Base-by-base conservation (phyloP, 2,329 filamentous ascomycete genomes). In the Talaromyces rugulosus region DNA sequence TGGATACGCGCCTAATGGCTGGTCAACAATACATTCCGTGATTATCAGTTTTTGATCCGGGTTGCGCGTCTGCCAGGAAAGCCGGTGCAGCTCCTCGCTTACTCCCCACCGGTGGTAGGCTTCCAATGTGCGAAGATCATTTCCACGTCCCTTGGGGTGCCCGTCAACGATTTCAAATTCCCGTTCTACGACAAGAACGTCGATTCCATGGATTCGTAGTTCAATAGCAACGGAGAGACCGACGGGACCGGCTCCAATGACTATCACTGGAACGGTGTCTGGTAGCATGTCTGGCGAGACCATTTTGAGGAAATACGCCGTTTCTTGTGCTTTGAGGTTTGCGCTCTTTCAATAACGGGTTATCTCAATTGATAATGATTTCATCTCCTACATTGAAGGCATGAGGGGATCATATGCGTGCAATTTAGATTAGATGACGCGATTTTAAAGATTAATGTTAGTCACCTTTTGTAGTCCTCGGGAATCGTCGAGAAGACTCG, bases 51-150 rank as follows among this genome's bases (percentile, higher is more conserved):
- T 57, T 27, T 57, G 55, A 23, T 47, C 31, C 2, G 55, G 55
- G 11, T 57, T 57, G 55, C 55, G 55, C 12, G 55, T 57, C 27
- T 57, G 55, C 55, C 55, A 57, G 36, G 55, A 14, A 3, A 57
- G 55, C 12, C 18, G 55, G 3, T 30, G 55, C 16, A 57, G 16
- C 30, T 50, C 55, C 8, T 47, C 27, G 27, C 55, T 57, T 6
- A 57, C 55, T 5, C 55, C 55, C 55, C 55, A 57, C n/a, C 55
- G 55, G 11, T 47, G 40, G 18, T 57, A 57, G 5, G 12, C 4
- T n/a, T 57, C 55, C 12, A 57, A 18, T 11, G 55, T 57, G 7
- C 55, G 55, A 16, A 57, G 55, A 30, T 57, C 55, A 33, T 57
- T 57, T 18, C 55, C 55, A 2, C 55, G 55, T 27, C 55, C 55